These are phyloP conservation scores for Solanum commersonii DNA, from an alignment of 257 asterid genomes.

Conservation along the genomic window DNA sequence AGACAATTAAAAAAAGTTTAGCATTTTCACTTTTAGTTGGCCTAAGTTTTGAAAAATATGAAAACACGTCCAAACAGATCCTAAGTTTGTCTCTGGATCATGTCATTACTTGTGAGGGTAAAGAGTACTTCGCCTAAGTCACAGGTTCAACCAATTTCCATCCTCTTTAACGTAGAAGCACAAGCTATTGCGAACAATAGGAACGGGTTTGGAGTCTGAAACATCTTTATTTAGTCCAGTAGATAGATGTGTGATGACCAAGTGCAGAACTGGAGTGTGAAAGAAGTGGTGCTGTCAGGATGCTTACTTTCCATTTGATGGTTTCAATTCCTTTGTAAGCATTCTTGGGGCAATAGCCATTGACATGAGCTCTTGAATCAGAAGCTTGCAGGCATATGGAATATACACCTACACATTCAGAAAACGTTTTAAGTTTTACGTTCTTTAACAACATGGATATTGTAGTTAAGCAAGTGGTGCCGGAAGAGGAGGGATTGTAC, in stretches of 20 bases:
- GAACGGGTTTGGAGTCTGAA: not conserved
- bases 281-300: not conserved
- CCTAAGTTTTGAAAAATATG: too few relatives aligned
- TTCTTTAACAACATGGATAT: not conserved
- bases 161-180: not conserved
- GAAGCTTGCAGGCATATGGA: conserved; percentile 90
- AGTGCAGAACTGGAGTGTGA: not conserved
- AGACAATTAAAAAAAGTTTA: too few relatives aligned
- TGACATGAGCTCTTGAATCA: conserved; percentile 93
- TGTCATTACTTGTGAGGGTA: too few relatives aligned
- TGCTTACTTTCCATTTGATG: not conserved
- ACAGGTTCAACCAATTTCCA: not conserved
- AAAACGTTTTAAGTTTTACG: too few relatives aligned
- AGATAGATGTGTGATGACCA: not conserved
- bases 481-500: conserved; percentile 16
- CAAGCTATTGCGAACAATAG: not conserved
- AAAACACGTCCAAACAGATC: too few relatives aligned
- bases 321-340: conserved; percentile 75
- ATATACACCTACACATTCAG: conserved; percentile 53
- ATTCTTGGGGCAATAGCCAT: conserved; percentile 98
- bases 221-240: not conserved
- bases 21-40: too few relatives aligned
- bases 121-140: not conserved
- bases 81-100: too few relatives aligned
- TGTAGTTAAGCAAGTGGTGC: not conserved